phyloP scores from a whole-genome alignment of 371 early-diverging fungal genomes.

The Catenaria anguillulae region DNA sequence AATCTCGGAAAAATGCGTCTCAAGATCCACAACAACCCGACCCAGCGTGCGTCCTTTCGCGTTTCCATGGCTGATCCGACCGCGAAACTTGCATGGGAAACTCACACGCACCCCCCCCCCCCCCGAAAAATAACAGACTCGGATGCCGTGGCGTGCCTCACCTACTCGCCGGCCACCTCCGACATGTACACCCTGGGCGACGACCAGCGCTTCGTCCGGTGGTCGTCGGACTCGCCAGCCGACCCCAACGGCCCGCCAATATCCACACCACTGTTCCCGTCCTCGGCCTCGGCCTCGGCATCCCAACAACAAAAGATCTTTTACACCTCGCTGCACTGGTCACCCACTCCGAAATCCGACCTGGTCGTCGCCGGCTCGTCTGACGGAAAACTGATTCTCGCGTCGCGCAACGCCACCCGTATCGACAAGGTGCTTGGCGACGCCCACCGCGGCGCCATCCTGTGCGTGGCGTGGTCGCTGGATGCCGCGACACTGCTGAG shows the following conservation, averaged over 20 bases:
- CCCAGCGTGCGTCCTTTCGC: too few species aligned
- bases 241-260: conserved; percentile 21
- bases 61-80: too few species aligned
- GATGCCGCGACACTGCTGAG: conserved; percentile 32
- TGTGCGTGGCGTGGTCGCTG: conserved; percentile 29
- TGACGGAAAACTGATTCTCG: conserved; percentile 29
- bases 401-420: conserved; percentile 21
- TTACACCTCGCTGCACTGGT: background rate
- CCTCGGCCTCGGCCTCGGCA: background rate
- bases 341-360: background rate
- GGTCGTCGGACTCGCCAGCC: conserved; percentile 34
- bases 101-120: too few species aligned
- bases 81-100: too few species aligned
- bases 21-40: too few species aligned
- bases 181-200: conserved; percentile 32
- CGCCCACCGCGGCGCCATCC: conserved; percentile 34
- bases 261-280: conserved; percentile 14
- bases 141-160: conserved; percentile 9
- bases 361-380: conserved; percentile 3
- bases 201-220: conserved; percentile 22
- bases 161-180: conserved; percentile 32
- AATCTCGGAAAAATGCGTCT: too few species aligned
- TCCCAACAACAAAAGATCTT: background rate
- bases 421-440: conserved; percentile 31
- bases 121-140: too few species aligned